phyloP scores from a whole-genome alignment of 805 yeast genomes.

The Kodamaea laetipori region DNA sequence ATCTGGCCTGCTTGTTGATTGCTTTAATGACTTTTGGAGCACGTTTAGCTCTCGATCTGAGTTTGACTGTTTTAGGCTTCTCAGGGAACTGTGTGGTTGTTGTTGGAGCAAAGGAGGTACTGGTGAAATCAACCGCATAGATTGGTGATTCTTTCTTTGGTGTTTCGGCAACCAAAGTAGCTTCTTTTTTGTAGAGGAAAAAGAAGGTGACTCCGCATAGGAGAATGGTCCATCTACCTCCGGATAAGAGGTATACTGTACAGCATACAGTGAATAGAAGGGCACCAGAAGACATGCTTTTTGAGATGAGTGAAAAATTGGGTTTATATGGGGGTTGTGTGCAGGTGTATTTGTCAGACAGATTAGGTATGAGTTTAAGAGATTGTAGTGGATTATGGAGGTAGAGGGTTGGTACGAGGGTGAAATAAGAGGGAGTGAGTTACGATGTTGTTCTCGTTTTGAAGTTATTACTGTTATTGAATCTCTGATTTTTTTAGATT shows the following conservation, averaged over 20 bases:
- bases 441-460: too few relatives aligned
- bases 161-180: not conserved
- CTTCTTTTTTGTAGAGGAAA: constrained; percentile 16
- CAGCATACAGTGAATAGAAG: constrained; percentile 24
- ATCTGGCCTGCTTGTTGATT: constrained; percentile 21
- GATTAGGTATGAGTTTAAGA: too few relatives aligned
- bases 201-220: constrained; percentile 17
- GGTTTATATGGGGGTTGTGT: not conserved
- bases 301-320: not conserved
- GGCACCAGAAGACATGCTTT: constrained; percentile 16
- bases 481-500: too few relatives aligned
- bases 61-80: constrained; percentile 12
- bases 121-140: constrained; percentile 46
- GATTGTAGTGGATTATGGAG: not conserved
- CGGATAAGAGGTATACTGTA: constrained; percentile 36
- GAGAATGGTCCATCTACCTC: constrained; percentile 45
- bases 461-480: too few relatives aligned
- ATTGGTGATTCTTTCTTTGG: constrained; percentile 29
- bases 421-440: not conserved
- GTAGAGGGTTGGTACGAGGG: not conserved
- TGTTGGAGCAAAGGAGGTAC: constrained; percentile 31
- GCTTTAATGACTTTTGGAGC: constrained; percentile 47
- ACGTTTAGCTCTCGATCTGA: constrained; percentile 30
- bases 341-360: constrained; percentile 9
- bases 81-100: constrained; percentile 22